Conservation (phyloP, 176 grass and related monocot species). For the Elaeis guineensis region DNA sequence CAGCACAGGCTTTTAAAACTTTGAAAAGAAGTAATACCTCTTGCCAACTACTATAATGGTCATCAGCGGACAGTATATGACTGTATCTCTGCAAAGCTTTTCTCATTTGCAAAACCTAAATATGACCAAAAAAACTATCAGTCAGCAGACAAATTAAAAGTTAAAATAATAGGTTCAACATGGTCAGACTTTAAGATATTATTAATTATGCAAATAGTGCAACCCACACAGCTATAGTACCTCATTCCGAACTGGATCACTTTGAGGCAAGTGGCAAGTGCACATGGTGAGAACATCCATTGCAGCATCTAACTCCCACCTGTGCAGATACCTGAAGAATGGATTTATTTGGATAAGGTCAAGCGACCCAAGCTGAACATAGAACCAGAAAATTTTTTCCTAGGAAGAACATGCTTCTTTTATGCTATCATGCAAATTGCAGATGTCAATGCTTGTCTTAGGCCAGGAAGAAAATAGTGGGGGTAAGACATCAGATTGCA, state of each 20-base stretch:
- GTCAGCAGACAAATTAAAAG: too few relatives aligned
- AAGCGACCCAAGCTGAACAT: conserved; percentile 8
- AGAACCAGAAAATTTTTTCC: neutral
- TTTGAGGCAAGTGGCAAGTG: conserved; percentile 72
- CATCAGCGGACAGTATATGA: conserved; percentile 78
- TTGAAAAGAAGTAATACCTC: conserved; percentile 42
- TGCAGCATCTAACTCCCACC: conserved; percentile 81
- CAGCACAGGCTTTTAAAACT: neutral
- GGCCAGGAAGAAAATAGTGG: too few relatives aligned
- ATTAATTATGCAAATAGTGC: too few relatives aligned
- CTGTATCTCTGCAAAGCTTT: conserved; percentile 70
- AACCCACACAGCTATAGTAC: conserved; percentile 30
- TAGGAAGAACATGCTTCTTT: neutral
- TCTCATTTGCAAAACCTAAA: conserved; percentile 63
- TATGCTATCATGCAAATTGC: conserved; percentile 2
- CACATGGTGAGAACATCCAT: conserved; percentile 87
- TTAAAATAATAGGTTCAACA: too few relatives aligned
- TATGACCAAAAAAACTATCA: conserved; percentile 8
- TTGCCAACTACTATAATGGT: conserved; percentile 83
- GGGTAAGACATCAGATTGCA: too few relatives aligned
- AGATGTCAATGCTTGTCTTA: neutral
- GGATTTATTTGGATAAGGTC: conserved; percentile 20
- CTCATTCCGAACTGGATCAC: conserved; percentile 55
- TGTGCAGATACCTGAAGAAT: conserved; percentile 56
- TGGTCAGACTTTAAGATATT: too few relatives aligned